phyloP scores from a whole-genome alignment of 495 filamentous ascomycete species.

The Hapsidospora chrysogenum region DNA sequence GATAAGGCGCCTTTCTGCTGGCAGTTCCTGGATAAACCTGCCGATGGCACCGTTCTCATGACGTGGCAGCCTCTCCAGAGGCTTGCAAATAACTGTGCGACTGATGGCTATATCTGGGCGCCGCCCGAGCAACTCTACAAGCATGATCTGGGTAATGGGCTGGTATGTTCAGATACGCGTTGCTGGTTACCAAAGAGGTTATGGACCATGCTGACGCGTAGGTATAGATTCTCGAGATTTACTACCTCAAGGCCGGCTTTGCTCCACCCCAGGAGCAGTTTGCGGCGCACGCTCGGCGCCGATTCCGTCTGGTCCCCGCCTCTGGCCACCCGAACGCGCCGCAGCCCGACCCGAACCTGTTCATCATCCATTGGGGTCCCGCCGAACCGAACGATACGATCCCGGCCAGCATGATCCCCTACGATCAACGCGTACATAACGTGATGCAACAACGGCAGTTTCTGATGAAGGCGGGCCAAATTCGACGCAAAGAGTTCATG shows the following conservation, averaged over 20 bases:
- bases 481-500: conserved; percentile 86
- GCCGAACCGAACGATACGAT: conserved; percentile 55
- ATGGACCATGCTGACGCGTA: not conserved
- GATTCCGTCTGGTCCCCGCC: conserved; percentile 62
- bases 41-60: conserved; percentile 63
- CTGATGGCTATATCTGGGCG: conserved; percentile 84
- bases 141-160: conserved; percentile 51
- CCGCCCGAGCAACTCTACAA: conserved; percentile 55
- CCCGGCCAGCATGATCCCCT: conserved; percentile 43
- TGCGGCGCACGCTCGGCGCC: conserved; percentile 57
- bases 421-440: conserved; percentile 36
- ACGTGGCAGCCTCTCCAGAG: conserved; percentile 68
- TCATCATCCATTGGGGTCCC: conserved; percentile 84
- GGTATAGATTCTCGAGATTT: conserved; percentile 54
- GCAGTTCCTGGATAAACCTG: conserved; percentile 73
- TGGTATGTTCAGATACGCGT: conserved; percentile 57
- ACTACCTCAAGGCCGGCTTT: conserved; percentile 63
- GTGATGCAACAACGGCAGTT: conserved; percentile 47
- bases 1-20: conserved; percentile 69
- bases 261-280: conserved; percentile 44
- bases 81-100: conserved; percentile 55
- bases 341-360: conserved; percentile 61
- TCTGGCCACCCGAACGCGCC: conserved; percentile 40
- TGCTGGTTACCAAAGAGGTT: too few relatives aligned
- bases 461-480: conserved; percentile 61